Percentiles rank a stretch among this genome's conserved stretches.
phyloP scores from a whole-genome alignment of 1,139 yeast species.

The Yamadazyma kanchanaburiensis region DNA sequence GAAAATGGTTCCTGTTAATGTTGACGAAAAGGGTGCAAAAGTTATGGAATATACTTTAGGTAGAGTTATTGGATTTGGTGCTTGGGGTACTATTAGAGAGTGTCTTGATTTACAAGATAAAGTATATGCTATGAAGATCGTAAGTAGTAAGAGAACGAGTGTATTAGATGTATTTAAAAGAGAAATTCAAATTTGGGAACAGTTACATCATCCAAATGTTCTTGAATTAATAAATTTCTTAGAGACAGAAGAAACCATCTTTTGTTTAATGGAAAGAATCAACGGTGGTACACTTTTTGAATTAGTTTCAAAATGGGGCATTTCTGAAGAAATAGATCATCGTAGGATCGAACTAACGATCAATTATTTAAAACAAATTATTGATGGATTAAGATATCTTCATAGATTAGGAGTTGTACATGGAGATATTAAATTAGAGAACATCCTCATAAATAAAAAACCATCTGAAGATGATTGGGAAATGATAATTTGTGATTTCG shows the following conservation, averaged over 20 bases:
- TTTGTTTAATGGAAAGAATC: slow-evolving; percentile 70
- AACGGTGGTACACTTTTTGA: slow-evolving; percentile 84
- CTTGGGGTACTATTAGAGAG: slow-evolving; percentile 88
- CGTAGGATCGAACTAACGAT: slow-evolving; percentile 25
- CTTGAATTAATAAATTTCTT: slow-evolving; percentile 59
- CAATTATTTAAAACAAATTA: slow-evolving; percentile 50
- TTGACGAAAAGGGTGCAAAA: slow-evolving; percentile 60
- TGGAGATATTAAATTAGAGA: slow-evolving; percentile 87
- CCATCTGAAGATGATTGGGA: slow-evolving; percentile 16
- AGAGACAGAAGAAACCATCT: slow-evolving; percentile 62
- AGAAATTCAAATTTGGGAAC: slow-evolving; percentile 75
- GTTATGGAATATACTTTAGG: slow-evolving; percentile 65
- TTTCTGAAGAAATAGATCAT: slow-evolving; percentile 10
- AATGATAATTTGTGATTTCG: slow-evolving; percentile 78
- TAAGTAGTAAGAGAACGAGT: slow-evolving; percentile 47
- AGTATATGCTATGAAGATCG: slow-evolving; percentile 73
- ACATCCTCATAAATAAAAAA: slow-evolving; percentile 58
- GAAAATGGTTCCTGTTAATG: slow-evolving; percentile 30
- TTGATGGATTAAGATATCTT: slow-evolving; percentile 64
- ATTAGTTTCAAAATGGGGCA: slow-evolving; percentile 67
- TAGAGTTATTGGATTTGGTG: slow-evolving; percentile 83
- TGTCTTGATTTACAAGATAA: slow-evolving; percentile 30
- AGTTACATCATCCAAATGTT: slow-evolving; percentile 61
- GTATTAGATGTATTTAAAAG: slow-evolving; percentile 54
- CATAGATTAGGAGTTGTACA: slow-evolving; percentile 74